A percentile compares a stretch with the other conserved stretches of the same genome.
Evolutionary conservation across 192 early-diverging fungal species (phyloP).

Genomic region (Backusella mclennaniae): DNA sequence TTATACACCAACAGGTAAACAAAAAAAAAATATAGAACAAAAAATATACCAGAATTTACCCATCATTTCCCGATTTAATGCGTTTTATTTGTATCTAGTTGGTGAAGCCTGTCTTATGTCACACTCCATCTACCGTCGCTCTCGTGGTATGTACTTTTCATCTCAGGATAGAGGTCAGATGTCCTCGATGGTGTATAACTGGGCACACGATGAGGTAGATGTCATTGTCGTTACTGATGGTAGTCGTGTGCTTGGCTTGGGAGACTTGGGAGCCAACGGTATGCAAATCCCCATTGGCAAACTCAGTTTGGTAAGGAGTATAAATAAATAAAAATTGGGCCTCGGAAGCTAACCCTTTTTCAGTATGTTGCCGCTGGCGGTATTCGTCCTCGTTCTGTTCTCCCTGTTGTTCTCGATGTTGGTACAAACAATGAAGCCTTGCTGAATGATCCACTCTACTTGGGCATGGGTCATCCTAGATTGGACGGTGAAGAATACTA

Average conservation of each 20-base stretch:
- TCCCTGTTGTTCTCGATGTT: conserved; percentile 36
- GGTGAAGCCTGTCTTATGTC: conserved; percentile 49
- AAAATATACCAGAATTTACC: background rate
- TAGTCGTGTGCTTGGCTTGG: conserved; percentile 34
- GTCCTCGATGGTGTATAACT: conserved; percentile 59
- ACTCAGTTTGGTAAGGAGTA: conserved; percentile 37
- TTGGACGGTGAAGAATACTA: conserved; percentile 46
- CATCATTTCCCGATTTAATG: background rate
- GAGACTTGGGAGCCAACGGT: conserved; percentile 39
- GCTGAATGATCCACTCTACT: conserved; percentile 37
- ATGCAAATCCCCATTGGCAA: conserved; percentile 44
- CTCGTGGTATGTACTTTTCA: conserved; percentile 57
- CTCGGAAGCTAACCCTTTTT: conserved; percentile 7
- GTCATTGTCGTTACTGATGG: conserved; percentile 43
- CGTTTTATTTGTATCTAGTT: conserved; percentile 26
- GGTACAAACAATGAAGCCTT: conserved; percentile 36
- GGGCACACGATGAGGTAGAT: conserved; percentile 56
- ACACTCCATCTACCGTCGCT: conserved; percentile 53
- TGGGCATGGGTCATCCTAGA: conserved; percentile 39
- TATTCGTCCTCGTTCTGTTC: conserved; percentile 35
- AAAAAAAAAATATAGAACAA: background rate
- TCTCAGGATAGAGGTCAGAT: conserved; percentile 49
- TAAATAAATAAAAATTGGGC: background rate
- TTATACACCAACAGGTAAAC: conserved; percentile 45
- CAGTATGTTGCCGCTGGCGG: conserved; percentile 41